A percentile compares a stretch with the other conserved stretches of the same genome.
Evolutionary conservation across 352 stramenopile genomes (phyloP).

Genomic region (Elongisporangium anandrum): DNA sequence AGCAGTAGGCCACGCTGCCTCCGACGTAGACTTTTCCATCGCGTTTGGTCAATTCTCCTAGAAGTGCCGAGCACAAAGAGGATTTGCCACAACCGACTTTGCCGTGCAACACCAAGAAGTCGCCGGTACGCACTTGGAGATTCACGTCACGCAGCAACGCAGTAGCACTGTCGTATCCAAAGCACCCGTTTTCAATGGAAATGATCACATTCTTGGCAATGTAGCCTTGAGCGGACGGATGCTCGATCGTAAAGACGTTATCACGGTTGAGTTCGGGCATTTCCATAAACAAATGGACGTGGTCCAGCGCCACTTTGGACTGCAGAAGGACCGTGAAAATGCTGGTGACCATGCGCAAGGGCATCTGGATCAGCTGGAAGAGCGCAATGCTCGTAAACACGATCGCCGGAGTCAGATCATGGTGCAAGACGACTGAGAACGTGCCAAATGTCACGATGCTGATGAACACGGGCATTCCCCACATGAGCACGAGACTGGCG

Average conservation of each 20-base stretch:
- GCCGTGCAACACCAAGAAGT: constrained; percentile 89
- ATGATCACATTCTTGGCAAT: constrained; percentile 21
- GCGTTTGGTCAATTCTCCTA: constrained; percentile 85
- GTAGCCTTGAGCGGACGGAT: constrained; percentile 9
- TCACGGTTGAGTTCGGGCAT: constrained; percentile 33
- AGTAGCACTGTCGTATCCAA: constrained; percentile 18
- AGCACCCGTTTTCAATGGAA: constrained; percentile 22
- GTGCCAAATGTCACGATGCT: constrained; percentile 36
- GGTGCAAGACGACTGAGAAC: constrained; percentile 49
- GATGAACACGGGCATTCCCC: constrained; percentile 46
- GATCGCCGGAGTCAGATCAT: constrained; percentile 76
- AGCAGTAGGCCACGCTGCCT: constrained; percentile 67
- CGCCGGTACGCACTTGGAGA: constrained; percentile 62
- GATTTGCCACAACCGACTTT: constrained; percentile 91
- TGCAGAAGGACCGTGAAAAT: constrained; percentile 3
- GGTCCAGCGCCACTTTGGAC: constrained; percentile 53
- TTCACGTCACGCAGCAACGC: constrained; percentile 55
- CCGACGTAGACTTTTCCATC: constrained; percentile 14
- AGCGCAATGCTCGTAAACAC: constrained; percentile 68
- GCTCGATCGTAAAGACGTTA: constrained; percentile 11
- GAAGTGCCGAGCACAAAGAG: constrained; percentile 82
- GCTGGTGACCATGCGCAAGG: constrained; percentile 38
- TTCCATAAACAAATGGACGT: constrained; percentile 67
- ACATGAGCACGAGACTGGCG: constrained; percentile 31
- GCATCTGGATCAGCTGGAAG: constrained; percentile 76